Evolutionary conservation across 31 red algal genomes (phyloP).

Genomic region (Odonthalia washingtoniensis): DNA sequence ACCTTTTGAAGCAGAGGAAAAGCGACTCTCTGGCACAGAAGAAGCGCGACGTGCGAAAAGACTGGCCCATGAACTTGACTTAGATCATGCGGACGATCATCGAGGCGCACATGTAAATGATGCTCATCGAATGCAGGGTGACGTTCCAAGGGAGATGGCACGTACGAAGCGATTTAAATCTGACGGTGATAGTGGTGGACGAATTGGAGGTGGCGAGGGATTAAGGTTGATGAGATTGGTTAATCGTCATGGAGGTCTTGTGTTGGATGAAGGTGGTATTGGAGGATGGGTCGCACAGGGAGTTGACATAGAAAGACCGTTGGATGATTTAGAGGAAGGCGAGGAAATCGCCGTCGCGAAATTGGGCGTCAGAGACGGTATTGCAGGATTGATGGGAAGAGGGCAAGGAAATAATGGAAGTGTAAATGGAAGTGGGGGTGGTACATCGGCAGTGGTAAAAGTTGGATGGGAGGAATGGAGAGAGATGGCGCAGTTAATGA

Average conservation of each 20-base stretch:
- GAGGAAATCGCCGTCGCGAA: slow-evolving; percentile 15
- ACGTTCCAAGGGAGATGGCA: slow-evolving; percentile 10
- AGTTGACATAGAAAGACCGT: slow-evolving; percentile 20
- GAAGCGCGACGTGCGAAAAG: slow-evolving; percentile 18
- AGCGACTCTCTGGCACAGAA: background rate
- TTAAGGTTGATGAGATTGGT: slow-evolving; percentile 45
- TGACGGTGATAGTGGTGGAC: background rate
- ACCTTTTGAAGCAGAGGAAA: slow-evolving; percentile 49
- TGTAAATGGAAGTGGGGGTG: background rate
- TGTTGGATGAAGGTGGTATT: slow-evolving; percentile 25
- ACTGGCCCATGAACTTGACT: slow-evolving; percentile 22
- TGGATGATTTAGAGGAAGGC: slow-evolving; percentile 41
- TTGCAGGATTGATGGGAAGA: background rate
- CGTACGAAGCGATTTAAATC: background rate
- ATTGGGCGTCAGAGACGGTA: slow-evolving; percentile 29
- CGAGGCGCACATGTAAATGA: slow-evolving; percentile 55
- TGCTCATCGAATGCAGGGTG: slow-evolving; percentile 15
- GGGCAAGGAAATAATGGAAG: background rate
- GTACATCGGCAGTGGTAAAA: no score
- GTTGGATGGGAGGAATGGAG: background rate
- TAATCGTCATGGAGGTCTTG: slow-evolving; percentile 56
- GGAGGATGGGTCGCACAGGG: slow-evolving; percentile 16
- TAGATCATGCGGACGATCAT: slow-evolving; percentile 66
- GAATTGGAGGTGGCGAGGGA: background rate
- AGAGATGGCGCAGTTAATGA: background rate